Evolutionary conservation across 257 asterid genomes (phyloP).

Genomic region (Coffea canephora): DNA sequence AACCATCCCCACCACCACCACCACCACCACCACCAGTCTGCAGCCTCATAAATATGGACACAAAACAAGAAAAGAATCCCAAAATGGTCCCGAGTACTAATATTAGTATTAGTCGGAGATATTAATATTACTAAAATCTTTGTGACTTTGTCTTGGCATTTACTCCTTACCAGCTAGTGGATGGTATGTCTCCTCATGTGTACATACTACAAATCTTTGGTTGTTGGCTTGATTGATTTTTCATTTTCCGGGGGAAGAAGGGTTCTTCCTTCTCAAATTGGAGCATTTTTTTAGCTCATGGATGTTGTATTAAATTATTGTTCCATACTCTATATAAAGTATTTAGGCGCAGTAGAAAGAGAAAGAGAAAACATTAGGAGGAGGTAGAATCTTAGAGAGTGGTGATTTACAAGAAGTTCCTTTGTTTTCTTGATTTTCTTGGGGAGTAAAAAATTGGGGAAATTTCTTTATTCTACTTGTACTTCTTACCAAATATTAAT

Average conservation of each 20-base stretch:
- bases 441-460: background rate
- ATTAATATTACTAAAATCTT: background rate
- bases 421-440: background rate
- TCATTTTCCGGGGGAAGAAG: background rate
- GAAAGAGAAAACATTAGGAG: background rate
- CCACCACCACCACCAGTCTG: constrained; percentile 47
- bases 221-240: background rate
- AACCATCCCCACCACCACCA: constrained; percentile 29
- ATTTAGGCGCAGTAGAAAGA: too few relatives aligned
- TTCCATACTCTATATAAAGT: too few relatives aligned
- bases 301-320: background rate
- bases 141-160: constrained; percentile 12
- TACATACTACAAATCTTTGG: constrained; percentile 10
- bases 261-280: constrained; percentile 7
- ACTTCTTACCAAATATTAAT: background rate
- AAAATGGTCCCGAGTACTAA: background rate
- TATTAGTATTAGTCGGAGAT: background rate
- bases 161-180: background rate
- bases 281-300: constrained; percentile 23
- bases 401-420: background rate
- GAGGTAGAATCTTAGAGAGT: background rate
- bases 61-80: too few relatives aligned
- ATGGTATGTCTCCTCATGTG: constrained; percentile 1
- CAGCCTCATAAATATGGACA: constrained; percentile 35
- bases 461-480: background rate